Evolutionary conservation across 768 basidiomycete species (phyloP).

Genomic region (Boletus patriciae): DNA sequence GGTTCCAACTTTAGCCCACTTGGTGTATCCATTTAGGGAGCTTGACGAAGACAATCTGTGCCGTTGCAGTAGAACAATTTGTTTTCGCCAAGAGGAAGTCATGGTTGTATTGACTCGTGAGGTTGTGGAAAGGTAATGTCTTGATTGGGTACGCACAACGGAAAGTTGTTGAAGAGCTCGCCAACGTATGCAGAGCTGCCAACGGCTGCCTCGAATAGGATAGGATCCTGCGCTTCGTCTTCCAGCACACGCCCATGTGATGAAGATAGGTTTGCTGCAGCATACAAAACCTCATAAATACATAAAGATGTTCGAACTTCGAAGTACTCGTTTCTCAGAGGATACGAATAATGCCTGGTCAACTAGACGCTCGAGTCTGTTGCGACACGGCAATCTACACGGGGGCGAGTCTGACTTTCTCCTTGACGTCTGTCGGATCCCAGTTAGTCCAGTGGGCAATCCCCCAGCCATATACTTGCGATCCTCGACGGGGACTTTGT

Average conservation of each 20-base stretch:
- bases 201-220: no score
- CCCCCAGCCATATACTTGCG: neutral
- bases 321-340: no score
- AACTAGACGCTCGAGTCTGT: neutral
- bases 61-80: slow-evolving; percentile 2
- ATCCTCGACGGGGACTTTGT: neutral
- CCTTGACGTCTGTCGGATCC: neutral
- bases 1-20: no score
- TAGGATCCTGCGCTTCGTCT: no score
- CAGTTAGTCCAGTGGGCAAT: neutral
- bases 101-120: slow-evolving; percentile 9
- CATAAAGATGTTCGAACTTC: no score
- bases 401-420: neutral
- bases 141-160: slow-evolving; percentile 3
- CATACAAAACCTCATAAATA: no score
- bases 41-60: slow-evolving; percentile 19
- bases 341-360: neutral
- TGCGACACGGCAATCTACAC: neutral
- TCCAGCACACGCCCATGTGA: no score
- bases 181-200: neutral
- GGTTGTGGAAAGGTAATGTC: slow-evolving; percentile 2
- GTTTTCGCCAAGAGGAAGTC: slow-evolving; percentile 15
- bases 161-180: slow-evolving; percentile 5
- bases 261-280: no score
- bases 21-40: no score